phyloP scores from a whole-genome alignment of 805 yeast genomes.

The Wickerhamiella allomyrinae region DNA sequence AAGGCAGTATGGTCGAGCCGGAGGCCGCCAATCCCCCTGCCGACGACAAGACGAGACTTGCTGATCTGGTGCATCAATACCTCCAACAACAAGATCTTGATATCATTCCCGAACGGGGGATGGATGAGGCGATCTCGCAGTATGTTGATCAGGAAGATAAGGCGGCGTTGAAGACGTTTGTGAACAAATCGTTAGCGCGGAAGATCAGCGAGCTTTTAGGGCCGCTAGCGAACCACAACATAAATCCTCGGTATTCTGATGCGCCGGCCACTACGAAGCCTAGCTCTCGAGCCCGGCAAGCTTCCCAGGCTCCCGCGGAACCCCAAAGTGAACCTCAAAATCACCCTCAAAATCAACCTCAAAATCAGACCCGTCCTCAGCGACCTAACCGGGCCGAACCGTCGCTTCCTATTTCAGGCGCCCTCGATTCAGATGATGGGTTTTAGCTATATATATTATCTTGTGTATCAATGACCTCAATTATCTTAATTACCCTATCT shows the following conservation, averaged over 20 bases:
- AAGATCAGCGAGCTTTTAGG: constrained; percentile 14
- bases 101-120: constrained; percentile 59
- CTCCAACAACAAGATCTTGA: constrained; percentile 49
- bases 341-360: neutral
- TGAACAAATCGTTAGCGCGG: constrained; percentile 21
- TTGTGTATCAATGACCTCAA: constrained; percentile 1
- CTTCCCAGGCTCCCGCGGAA: too few relatives aligned
- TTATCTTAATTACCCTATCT: neutral
- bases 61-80: constrained; percentile 46
- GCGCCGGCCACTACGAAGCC: neutral
- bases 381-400: neutral
- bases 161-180: constrained; percentile 38
- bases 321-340: neutral
- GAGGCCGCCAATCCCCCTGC: constrained; percentile 1
- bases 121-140: constrained; percentile 55
- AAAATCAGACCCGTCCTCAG: neutral
- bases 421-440: constrained; percentile 13
- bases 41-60: constrained; percentile 37
- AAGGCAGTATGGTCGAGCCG: neutral
- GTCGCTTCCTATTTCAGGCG: constrained; percentile 1
- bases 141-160: constrained; percentile 78
- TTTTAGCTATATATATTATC: constrained; percentile 2
- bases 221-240: neutral
- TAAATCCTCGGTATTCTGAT: neutral
- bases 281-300: too few relatives aligned